phyloP scores from a whole-genome alignment of 495 filamentous ascomycete species.

The Lineolata rhizophorae region DNA sequence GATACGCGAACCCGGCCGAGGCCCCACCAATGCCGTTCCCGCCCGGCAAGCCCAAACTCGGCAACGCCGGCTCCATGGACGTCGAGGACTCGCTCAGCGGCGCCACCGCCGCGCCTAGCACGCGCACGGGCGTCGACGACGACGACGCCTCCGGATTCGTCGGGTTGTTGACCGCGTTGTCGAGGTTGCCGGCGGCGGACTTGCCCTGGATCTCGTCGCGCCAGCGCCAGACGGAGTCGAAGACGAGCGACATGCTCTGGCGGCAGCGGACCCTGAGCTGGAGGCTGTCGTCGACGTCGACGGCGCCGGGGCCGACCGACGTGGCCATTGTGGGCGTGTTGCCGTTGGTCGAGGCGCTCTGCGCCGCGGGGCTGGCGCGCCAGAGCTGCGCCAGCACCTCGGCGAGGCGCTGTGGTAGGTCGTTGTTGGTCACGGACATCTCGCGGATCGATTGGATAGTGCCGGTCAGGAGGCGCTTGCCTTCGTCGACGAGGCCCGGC shows the following conservation, averaged over 20 bases:
- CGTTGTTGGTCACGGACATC: constrained; percentile 63
- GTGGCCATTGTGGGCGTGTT: too few relatives aligned
- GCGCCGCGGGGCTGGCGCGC: constrained; percentile 42
- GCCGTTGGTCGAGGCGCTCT: constrained; percentile 7
- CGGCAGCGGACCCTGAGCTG: constrained; percentile 72
- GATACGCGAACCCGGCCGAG: too few relatives aligned
- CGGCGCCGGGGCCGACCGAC: constrained; percentile 7
- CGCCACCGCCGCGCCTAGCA: constrained; percentile 10
- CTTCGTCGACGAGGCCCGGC: constrained; percentile 50
- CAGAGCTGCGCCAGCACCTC: constrained; percentile 87
- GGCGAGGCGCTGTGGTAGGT: constrained; percentile 63
- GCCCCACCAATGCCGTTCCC: constrained; percentile 16
- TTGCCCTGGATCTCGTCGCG: constrained; percentile 66
- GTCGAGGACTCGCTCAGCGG: constrained; percentile 35
- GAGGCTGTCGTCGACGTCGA: constrained; percentile 38
- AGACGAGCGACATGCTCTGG: constrained; percentile 85
- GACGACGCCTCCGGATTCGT: constrained; percentile 62
- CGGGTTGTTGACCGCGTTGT: constrained; percentile 67
- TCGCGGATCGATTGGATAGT: constrained; percentile 57
- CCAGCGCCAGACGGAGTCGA: constrained; percentile 87
- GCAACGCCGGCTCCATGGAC: background rate
- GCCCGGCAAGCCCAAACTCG: background rate
- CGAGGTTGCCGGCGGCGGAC: constrained; percentile 44
- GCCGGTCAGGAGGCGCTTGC: constrained; percentile 47
- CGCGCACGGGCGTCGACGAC: constrained; percentile 27